Percentiles rank a stretch among this genome's conserved stretches.
These are phyloP conservation scores for Alternaria rosae DNA, from an alignment of 2,329 filamentous ascomycete genomes.

Conservation along the genomic window DNA sequence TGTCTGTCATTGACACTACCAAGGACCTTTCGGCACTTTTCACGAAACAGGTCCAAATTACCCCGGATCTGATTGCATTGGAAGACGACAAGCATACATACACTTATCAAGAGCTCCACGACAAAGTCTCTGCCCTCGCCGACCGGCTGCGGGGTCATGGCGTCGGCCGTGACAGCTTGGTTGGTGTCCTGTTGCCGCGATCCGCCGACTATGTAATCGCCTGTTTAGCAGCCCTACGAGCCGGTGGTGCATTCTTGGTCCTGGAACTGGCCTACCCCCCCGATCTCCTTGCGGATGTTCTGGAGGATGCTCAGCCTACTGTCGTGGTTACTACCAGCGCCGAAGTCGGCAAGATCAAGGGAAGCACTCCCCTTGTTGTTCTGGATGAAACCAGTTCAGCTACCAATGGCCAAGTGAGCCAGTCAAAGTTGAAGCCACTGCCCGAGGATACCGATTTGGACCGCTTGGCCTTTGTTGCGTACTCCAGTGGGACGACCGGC, in stretches of 20 bases:
- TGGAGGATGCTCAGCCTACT: constrained; percentile 75
- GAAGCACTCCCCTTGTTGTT: constrained; percentile 68
- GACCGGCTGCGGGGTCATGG: constrained; percentile 70
- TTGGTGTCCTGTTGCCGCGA: constrained; percentile 77
- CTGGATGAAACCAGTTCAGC: constrained; percentile 60
- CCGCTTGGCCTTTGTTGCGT: constrained; percentile 79
- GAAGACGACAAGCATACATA: constrained; percentile 73
- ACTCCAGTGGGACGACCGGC: constrained; percentile 79
- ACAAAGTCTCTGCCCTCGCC: constrained; percentile 70
- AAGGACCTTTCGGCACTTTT: constrained; percentile 80
- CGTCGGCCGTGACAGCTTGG: constrained; percentile 75
- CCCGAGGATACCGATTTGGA: constrained; percentile 74
- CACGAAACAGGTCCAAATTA: constrained; percentile 69
- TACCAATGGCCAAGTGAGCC: constrained; percentile 44
- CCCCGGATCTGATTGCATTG: constrained; percentile 73
- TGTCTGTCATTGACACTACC: constrained; percentile 72
- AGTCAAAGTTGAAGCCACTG: constrained; percentile 58
- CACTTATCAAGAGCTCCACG: constrained; percentile 76
- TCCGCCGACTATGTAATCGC: constrained; percentile 82
- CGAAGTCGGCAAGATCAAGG: constrained; percentile 71
- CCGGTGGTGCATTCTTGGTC: constrained; percentile 81
- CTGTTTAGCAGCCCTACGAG: constrained; percentile 77
- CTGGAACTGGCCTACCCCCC: constrained; percentile 81
- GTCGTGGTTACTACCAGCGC: constrained; percentile 73
- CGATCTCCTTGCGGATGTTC: constrained; percentile 75